A percentile compares a stretch with the other conserved stretches of the same genome.
These are phyloP conservation scores for Colletotrichum caudatum DNA, from an alignment of 2,329 filamentous ascomycete genomes.

Conservation along the genomic window DNA sequence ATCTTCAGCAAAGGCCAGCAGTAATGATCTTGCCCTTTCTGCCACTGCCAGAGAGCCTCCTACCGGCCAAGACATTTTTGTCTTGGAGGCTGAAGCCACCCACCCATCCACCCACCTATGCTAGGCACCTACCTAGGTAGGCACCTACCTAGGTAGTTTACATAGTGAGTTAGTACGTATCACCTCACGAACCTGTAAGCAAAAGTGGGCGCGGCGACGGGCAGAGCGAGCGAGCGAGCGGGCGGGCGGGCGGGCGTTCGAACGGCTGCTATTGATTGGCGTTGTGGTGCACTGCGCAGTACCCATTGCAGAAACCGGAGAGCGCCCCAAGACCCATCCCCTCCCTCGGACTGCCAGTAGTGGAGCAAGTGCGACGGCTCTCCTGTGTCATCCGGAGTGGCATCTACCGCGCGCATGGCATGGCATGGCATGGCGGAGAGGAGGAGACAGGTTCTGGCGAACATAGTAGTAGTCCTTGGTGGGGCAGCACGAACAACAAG, in stretches of 20 bases:
- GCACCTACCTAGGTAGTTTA: too few relatives aligned
- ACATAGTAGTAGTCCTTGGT: background rate
- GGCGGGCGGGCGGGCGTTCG: too few relatives aligned
- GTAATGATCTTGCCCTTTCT: background rate
- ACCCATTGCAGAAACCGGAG: background rate
- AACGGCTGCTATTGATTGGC: too few relatives aligned
- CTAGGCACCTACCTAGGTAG: too few relatives aligned
- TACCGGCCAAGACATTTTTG: background rate
- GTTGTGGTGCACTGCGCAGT: background rate
- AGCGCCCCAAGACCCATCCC: background rate
- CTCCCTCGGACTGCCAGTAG: background rate
- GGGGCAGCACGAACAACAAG: background rate
- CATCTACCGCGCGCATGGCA: background rate
- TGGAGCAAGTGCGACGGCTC: conserved; percentile 2
- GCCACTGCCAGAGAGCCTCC: background rate
- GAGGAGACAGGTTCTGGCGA: too few relatives aligned
- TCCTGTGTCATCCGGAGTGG: conserved; percentile 7
- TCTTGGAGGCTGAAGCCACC: too few relatives aligned
- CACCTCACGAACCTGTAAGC: too few relatives aligned
- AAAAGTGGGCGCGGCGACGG: too few relatives aligned
- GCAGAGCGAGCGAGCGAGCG: too few relatives aligned
- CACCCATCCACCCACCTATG: too few relatives aligned
- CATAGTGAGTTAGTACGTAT: too few relatives aligned
- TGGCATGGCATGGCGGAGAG: conserved; percentile 1
- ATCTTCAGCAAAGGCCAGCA: background rate